Evolutionary conservation across 2,329 filamentous ascomycete species (phyloP), one percentile per base, ranked within the genome.

Genomic region (Leptoxyphium fumago): DNA sequence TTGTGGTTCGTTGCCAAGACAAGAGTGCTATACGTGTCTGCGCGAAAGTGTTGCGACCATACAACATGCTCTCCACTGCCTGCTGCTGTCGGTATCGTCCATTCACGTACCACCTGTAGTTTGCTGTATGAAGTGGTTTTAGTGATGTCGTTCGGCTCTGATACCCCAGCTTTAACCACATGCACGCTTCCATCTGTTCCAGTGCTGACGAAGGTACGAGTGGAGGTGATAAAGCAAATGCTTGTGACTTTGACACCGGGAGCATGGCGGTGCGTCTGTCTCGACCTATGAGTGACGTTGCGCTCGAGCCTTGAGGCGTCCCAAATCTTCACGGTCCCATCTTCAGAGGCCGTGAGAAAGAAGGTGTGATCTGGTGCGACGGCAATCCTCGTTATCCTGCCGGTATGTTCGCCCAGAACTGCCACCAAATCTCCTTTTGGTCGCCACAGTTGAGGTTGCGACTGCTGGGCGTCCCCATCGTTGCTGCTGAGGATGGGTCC

Each of bases 331-430:
- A 95, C 84, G 6, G 76, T 78, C 2, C 91, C 85, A 62, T 98
- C 91, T 55, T 94, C 85, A 9, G 88, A 89, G 6, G 80, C 89
- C 1, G 91, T 96, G 45, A 95, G 74, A 62, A 98, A 98, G 65
- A 98, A 98, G 4, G 80, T 69, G 60, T 98, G 89, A 57, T 98
- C 91, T 0, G 89, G 86, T 1, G 91, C 81, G 7, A 86, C 77
- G 2, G 83, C 71, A 10, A 96, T 77, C 9, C 88, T 78, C 56
- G 83, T 94, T 50, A 96, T 77, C 7, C 84, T 76, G 0, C 78
- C 85, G 26, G 73, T 79, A 58, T 98, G 91, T 60, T 98, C 91
- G 1, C 84, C 78, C 56, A 96, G 87, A 1, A 85, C 85, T 2
- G 88, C 86, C 15, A 96, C 82, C 8, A 96, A 71, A 42, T 78